These are phyloP conservation scores for Talaromyces verruculosus DNA, from an alignment of 2,329 filamentous ascomycete genomes.

Conservation along the genomic window DNA sequence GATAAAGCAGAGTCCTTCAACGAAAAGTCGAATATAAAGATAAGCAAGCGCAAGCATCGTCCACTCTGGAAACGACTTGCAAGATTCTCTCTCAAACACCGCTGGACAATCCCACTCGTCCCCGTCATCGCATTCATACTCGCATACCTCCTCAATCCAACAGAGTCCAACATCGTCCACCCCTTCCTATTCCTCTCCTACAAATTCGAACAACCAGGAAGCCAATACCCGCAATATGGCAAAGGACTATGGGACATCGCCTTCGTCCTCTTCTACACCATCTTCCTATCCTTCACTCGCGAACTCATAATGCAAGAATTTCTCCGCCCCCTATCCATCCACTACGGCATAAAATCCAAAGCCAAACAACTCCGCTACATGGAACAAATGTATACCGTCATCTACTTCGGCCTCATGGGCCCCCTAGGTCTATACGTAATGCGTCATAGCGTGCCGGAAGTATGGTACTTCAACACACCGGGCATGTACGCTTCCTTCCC, in stretches of 20 bases:
- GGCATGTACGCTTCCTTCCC: constrained; percentile 20
- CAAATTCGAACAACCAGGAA: not conserved
- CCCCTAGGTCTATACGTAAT: constrained; percentile 17
- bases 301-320: constrained; percentile 21
- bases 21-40: not conserved
- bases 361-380: constrained; percentile 16
- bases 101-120: constrained; percentile 14
- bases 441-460: constrained; percentile 1
- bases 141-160: constrained; percentile 9
- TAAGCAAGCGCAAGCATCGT: not conserved
- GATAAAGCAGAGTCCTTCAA: not conserved
- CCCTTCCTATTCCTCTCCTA: constrained; percentile 6
- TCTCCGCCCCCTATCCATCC: constrained; percentile 9
- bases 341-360: constrained; percentile 13
- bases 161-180: not conserved
- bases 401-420: constrained; percentile 19
- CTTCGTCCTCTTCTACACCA: constrained; percentile 17
- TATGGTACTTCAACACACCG: constrained; percentile 19
- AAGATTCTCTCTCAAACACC: constrained; percentile 9
- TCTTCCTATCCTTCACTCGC: constrained; percentile 19
- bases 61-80: not conserved
- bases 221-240: not conserved
- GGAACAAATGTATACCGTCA: constrained; percentile 21
- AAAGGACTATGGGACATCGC: constrained; percentile 20
- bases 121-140: constrained; percentile 1